Evolutionary conservation across 495 filamentous ascomycete species (phyloP), one percentile per base, ranked within the genome.

Genomic region (Bathelium albidoporum): DNA sequence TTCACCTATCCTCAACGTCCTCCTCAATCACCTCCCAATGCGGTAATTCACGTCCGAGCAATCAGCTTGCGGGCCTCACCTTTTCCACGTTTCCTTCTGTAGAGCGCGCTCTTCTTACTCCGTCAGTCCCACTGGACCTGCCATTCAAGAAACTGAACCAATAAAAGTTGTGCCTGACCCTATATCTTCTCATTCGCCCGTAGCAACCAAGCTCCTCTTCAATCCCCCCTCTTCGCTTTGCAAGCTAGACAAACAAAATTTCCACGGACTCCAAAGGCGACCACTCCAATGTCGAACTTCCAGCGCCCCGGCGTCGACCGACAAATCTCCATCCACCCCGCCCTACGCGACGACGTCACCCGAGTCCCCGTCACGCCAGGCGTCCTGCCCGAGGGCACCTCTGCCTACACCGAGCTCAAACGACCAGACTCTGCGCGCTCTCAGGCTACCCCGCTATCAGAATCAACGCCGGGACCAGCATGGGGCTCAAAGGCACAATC

Each of bases 291-390:
- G 49, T 55, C 49, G 26, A 24, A 29, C 2, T 29, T 20, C 29
- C 49, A 55, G 49, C 26, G 49, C 11, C 49, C 49, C 11, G 49
- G 49, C 29, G 24, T 55, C 24, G 49, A 55, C 49, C 49, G 58
- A 12, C 58, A 36, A 36, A 60, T 45, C 16, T 43, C 62, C 29
- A 34, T 74, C 66, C 28, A 74, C 60, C 70, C 65, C 29, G 70
- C 68, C 32, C 67, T 72, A 43, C 69, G 70, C 28, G 70, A 71
- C 34, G 70, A 69, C 24, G 64, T 73, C 62, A 72, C 68, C 52
- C 62, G 65, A 58, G 69, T 73, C 18, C 70, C 70, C 43, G 71
- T 73, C 61, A 75, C 71, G 14, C 72, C 72, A 43, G 71, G 71
- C 53, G 34, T 64, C 14, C 39, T 36, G 22, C 29, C 62, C 24